Percentiles rank a stretch among this genome's conserved stretches.
Evolutionary conservation across 164 flowering plant species (phyloP).

Genomic region (Kalanchoe fedtschenkoi): DNA sequence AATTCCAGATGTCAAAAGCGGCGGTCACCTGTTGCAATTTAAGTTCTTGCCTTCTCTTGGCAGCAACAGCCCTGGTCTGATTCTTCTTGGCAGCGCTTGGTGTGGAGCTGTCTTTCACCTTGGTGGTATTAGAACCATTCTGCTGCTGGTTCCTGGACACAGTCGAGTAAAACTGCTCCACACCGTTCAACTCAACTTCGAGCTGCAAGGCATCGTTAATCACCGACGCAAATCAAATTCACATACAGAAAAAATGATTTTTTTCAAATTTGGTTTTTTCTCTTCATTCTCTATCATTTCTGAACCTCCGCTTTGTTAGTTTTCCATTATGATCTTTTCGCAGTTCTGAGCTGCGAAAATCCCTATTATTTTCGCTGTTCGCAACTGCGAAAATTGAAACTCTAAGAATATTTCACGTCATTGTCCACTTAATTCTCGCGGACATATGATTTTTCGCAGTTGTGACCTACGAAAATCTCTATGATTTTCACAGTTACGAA

Average conservation of each 20-base stretch:
- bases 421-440: no score
- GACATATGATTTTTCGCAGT: no score
- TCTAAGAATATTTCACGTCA: no score
- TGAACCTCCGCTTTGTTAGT: no score
- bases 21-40: background rate
- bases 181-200: background rate
- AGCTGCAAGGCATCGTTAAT: background rate
- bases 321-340: no score
- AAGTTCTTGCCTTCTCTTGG: slow-evolving; percentile 4
- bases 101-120: background rate
- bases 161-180: background rate
- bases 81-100: background rate
- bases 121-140: background rate
- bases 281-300: no score
- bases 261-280: no score
- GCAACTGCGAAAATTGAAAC: no score
- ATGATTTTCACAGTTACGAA: no score
- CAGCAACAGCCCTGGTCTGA: slow-evolving; percentile 5
- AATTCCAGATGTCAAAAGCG: background rate
- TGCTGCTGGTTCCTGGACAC: background rate
- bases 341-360: no score
- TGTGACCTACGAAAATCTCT: no score
- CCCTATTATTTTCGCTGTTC: no score
- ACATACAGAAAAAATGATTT: background rate
- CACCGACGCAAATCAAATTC: background rate